These are phyloP conservation scores for Taiozyma sp. DNA, from an alignment of 1,139 yeast species.

Conservation along the genomic window DNA sequence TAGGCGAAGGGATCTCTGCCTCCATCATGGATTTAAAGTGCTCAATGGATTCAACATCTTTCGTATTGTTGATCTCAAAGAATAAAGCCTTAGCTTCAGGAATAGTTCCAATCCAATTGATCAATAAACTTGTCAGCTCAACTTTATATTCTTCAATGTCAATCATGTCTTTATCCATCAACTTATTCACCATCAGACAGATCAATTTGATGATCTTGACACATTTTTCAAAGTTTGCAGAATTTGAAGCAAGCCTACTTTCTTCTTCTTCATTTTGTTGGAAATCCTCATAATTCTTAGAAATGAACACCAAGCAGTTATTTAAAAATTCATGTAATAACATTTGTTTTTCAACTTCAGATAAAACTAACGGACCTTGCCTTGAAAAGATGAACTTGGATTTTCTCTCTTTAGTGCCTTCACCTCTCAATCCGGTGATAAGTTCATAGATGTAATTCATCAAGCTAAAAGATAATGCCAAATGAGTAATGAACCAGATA, in stretches of 20 bases:
- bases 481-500: slow-evolving; percentile 65
- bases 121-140: slow-evolving; percentile 52
- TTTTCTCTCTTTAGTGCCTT: slow-evolving; percentile 16
- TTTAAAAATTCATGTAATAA: slow-evolving; percentile 64
- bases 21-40: not conserved
- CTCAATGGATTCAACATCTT: slow-evolving; percentile 1
- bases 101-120: slow-evolving; percentile 56
- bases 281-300: slow-evolving; percentile 27
- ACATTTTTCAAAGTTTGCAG: slow-evolving; percentile 35
- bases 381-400: slow-evolving; percentile 45
- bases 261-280: slow-evolving; percentile 4
- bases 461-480: slow-evolving; percentile 47
- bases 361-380: slow-evolving; percentile 45
- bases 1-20: not conserved
- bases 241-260: slow-evolving; percentile 7
- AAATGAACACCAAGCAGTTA: slow-evolving; percentile 46
- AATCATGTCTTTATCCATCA: slow-evolving; percentile 41
- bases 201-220: slow-evolving; percentile 46
- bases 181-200: slow-evolving; percentile 56
- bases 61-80: slow-evolving; percentile 26
- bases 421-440: slow-evolving; percentile 50
- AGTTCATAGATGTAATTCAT: slow-evolving; percentile 60
- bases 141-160: slow-evolving; percentile 46
- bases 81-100: slow-evolving; percentile 39
- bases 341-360: slow-evolving; percentile 59